phyloP scores from a whole-genome alignment of 345 rosid genomes.

The Populus simonii region DNA sequence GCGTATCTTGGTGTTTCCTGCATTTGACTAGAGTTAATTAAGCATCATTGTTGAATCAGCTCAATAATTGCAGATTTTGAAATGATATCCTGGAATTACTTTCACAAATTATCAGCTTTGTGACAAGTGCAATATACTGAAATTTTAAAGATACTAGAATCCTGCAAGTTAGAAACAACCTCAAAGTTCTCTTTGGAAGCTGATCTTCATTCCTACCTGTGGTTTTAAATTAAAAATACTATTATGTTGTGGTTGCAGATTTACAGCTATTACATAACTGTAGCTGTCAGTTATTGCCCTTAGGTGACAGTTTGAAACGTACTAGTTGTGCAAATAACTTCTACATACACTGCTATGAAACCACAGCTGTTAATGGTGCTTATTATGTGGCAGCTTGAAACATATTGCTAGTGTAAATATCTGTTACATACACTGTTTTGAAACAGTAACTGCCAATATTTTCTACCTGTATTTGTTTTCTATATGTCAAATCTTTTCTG shows the following conservation, averaged over 20 bases:
- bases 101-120: not conserved
- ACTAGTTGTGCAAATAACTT: not conserved
- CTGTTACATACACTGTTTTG: not conserved
- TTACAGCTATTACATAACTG: not conserved
- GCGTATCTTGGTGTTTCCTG: not conserved
- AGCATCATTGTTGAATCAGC: not conserved
- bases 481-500: not conserved
- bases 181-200: not conserved
- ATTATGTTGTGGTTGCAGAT: not conserved
- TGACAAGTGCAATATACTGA: not conserved
- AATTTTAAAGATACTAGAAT: not conserved
- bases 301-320: not conserved
- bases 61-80: not conserved
- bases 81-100: constrained; percentile 3
- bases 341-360: not conserved
- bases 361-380: not conserved
- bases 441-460: not conserved
- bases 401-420: not conserved
- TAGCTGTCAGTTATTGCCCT: not conserved
- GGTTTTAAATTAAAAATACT: not conserved
- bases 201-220: not conserved
- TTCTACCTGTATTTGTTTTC: not conserved
- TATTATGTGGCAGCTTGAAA: not conserved
- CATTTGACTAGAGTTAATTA: not conserved
- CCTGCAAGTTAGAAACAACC: not conserved